phyloP scores from a whole-genome alignment of 805 yeast species.

The Brettanomyces bruxellensis region DNA sequence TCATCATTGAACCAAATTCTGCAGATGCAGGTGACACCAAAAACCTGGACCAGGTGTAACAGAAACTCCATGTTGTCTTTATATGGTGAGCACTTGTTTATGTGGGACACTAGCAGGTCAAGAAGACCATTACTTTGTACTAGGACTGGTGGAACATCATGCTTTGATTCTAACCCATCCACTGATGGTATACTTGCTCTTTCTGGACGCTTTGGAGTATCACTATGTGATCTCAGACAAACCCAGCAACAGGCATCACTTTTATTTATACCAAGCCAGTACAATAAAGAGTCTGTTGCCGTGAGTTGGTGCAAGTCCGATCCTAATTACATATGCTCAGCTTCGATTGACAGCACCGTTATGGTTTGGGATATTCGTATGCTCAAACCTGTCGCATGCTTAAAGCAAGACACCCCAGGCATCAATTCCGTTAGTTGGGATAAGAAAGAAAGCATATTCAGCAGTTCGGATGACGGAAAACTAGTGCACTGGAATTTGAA shows the following conservation, averaged over 20 bases:
- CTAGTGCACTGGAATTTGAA: slow-evolving; percentile 58
- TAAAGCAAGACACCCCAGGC: slow-evolving; percentile 47
- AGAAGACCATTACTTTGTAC: slow-evolving; percentile 50
- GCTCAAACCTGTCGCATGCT: slow-evolving; percentile 39
- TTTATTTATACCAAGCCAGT: slow-evolving; percentile 33
- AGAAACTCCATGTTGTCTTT: slow-evolving; percentile 46
- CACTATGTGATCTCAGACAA: slow-evolving; percentile 58
- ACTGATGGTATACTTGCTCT: slow-evolving; percentile 49
- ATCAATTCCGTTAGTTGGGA: slow-evolving; percentile 58
- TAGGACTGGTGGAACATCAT: slow-evolving; percentile 38
- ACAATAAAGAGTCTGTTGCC: slow-evolving; percentile 26
- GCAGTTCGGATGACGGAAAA: slow-evolving; percentile 58
- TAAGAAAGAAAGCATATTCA: slow-evolving; percentile 28
- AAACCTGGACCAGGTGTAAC: slow-evolving; percentile 33
- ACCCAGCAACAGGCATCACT: slow-evolving; percentile 19
- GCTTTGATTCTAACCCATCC: slow-evolving; percentile 40
- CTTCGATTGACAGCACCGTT: slow-evolving; percentile 42
- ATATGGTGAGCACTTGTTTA: slow-evolving; percentile 60
- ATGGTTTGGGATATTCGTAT: slow-evolving; percentile 73
- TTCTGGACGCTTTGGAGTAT: slow-evolving; percentile 66
- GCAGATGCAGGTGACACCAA: slow-evolving; percentile 28
- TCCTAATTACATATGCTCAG: slow-evolving; percentile 55
- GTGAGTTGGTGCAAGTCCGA: slow-evolving; percentile 59
- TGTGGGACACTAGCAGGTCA: slow-evolving; percentile 65
- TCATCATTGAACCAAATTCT: slow-evolving; percentile 20